These are phyloP conservation scores for Calonectria ilicicola DNA, from an alignment of 2,329 filamentous ascomycete species.

Conservation along the genomic window DNA sequence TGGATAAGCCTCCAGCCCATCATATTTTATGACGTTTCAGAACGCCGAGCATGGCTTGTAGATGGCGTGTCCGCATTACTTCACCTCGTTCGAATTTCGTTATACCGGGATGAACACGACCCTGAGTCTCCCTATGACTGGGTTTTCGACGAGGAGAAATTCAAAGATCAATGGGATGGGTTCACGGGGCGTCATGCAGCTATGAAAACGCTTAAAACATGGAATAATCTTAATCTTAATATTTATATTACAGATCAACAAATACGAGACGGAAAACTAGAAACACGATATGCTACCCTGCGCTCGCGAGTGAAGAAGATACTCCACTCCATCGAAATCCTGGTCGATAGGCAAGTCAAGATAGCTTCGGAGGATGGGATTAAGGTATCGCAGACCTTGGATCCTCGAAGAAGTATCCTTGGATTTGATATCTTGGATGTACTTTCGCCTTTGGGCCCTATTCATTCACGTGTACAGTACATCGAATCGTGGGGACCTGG, in stretches of 20 bases:
- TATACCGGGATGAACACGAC: conserved; percentile 10
- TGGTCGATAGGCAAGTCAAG: background rate
- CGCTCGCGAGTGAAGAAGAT: background rate
- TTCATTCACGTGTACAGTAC: background rate
- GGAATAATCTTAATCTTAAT: background rate
- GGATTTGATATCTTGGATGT: background rate
- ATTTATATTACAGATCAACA: background rate
- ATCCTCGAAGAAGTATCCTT: background rate
- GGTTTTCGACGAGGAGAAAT: conserved; percentile 14
- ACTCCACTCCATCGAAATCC: background rate
- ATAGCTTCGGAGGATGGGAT: background rate
- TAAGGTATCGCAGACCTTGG: background rate
- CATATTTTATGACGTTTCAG: conserved; percentile 16
- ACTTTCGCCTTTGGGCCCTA: background rate
- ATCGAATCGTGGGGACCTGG: background rate
- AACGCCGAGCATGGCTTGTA: conserved; percentile 21
- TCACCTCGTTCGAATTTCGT: conserved; percentile 25
- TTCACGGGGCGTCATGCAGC: background rate
- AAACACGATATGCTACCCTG: background rate
- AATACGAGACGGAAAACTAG: background rate
- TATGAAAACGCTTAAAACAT: background rate
- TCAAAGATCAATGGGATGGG: background rate
- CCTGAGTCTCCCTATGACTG: conserved; percentile 26
- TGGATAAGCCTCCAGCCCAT: conserved; percentile 21
- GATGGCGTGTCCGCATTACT: conserved; percentile 29